Percentiles rank a stretch among this genome's conserved stretches.
These are phyloP conservation scores for Malassezia dermatis DNA, from an alignment of 1,284 basidiomycete species.

Conservation along the genomic window DNA sequence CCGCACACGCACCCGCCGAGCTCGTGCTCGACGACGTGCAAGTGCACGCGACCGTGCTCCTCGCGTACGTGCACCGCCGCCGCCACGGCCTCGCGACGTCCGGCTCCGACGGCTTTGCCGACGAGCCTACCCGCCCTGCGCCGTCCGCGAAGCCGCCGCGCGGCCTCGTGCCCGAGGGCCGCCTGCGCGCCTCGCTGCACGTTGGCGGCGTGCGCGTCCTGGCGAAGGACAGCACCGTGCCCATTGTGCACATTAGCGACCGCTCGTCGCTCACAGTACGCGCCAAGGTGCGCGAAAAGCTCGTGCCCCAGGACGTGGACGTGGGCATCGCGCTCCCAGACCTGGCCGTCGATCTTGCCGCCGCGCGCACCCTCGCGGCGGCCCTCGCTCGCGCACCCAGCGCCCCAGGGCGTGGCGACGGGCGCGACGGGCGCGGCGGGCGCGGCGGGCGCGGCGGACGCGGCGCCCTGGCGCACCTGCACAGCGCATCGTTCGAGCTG, in stretches of 20 bases:
- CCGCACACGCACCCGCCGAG: conserved; percentile 26
- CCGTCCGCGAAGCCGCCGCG: background rate
- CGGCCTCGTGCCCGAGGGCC: background rate
- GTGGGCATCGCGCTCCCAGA: background rate
- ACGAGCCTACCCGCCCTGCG: background rate
- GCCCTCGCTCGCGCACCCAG: background rate
- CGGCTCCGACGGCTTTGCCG: conserved; percentile 7
- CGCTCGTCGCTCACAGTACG: background rate
- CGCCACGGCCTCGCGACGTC: background rate
- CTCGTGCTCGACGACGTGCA: background rate
- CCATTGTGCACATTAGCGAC: background rate
- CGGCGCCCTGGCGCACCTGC: background rate
- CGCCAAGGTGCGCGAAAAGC: background rate
- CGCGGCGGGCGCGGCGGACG: no score
- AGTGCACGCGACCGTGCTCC: background rate
- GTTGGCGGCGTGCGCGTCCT: background rate
- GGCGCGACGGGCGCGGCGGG: no score
- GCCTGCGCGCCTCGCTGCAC: background rate
- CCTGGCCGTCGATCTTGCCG: background rate
- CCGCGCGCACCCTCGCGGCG: background rate
- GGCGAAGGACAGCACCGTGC: background rate
- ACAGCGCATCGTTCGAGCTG: conserved; percentile 1
- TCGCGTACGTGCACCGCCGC: conserved; percentile 21
- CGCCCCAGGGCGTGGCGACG: no score
- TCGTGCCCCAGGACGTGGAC: background rate